Conservation (phyloP, 257 asterid species). For the Nemophila menziesii region DNA sequence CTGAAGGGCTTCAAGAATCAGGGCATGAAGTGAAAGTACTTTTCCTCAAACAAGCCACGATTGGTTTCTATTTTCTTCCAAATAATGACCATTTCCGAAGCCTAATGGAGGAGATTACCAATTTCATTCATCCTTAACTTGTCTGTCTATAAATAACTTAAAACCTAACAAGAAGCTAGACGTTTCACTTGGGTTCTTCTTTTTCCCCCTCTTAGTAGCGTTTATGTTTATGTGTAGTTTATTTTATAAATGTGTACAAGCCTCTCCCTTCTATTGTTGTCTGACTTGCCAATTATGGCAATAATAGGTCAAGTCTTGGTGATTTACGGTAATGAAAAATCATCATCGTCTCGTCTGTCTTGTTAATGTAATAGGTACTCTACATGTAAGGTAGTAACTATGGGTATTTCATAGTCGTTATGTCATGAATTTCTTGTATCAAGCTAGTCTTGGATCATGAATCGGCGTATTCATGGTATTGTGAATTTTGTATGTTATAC, state of each 20-base stretch:
- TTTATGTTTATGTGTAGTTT: slow-evolving; percentile 28
- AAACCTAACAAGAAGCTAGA: slow-evolving; percentile 24
- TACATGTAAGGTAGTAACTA: background rate
- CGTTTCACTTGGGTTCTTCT: slow-evolving; percentile 12
- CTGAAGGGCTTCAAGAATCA: slow-evolving; percentile 23
- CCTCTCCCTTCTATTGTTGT: slow-evolving; percentile 18
- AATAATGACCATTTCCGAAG: slow-evolving; percentile 31
- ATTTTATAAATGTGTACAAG: slow-evolving; percentile 33
- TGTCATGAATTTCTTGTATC: slow-evolving; percentile 2
- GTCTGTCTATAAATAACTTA: slow-evolving; percentile 23
- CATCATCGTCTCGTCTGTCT: background rate
- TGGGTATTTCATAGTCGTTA: background rate
- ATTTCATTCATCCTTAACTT: slow-evolving; percentile 29
- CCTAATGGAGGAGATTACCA: slow-evolving; percentile 31
- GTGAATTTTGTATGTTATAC: slow-evolving; percentile 28
- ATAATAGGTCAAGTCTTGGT: slow-evolving; percentile 17
- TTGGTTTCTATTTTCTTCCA: slow-evolving; percentile 40
- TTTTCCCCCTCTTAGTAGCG: slow-evolving; percentile 12
- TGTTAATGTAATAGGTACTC: background rate
- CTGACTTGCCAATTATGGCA: slow-evolving; percentile 17
- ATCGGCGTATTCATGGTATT: slow-evolving; percentile 34
- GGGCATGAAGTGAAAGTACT: slow-evolving; percentile 31
- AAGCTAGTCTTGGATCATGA: slow-evolving; percentile 31
- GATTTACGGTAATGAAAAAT: slow-evolving; percentile 8
- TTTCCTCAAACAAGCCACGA: slow-evolving; percentile 29